phyloP scores from a whole-genome alignment of 2,329 filamentous ascomycete species.

The Colletotrichum lindemuthianum region DNA sequence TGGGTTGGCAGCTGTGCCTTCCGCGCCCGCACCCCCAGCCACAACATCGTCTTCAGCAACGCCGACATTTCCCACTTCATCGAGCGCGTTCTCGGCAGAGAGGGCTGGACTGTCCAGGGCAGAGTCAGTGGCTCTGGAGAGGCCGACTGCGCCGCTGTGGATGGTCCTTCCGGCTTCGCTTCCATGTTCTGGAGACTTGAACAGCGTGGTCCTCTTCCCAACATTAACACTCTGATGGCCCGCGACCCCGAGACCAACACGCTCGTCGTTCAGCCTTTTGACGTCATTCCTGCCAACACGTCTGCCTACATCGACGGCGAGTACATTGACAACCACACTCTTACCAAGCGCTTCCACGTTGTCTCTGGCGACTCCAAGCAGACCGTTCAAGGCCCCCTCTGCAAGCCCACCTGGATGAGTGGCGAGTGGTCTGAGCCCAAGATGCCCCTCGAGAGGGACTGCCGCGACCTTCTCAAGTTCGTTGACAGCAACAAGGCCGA shows the following conservation, averaged over 20 bases:
- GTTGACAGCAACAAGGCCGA: constrained; percentile 17
- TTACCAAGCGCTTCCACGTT: constrained; percentile 22
- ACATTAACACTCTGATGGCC: neutral
- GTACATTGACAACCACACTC: neutral
- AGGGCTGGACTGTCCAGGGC: constrained; percentile 8
- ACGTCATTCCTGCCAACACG: constrained; percentile 16
- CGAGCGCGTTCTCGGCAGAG: constrained; percentile 5
- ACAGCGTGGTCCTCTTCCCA: neutral
- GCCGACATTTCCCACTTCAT: constrained; percentile 22
- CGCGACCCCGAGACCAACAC: neutral
- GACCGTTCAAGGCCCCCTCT: constrained; percentile 10
- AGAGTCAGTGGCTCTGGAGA: constrained; percentile 6
- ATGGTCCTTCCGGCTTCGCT: constrained; percentile 1
- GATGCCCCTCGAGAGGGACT: constrained; percentile 12
- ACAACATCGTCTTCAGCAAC: constrained; percentile 18
- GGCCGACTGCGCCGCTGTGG: constrained; percentile 19
- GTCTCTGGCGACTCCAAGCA: neutral
- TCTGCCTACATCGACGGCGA: constrained; percentile 10
- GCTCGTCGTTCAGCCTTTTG: constrained; percentile 15
- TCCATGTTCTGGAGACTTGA: constrained; percentile 20
- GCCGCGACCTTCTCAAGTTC: constrained; percentile 11
- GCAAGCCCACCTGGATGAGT: constrained; percentile 20
- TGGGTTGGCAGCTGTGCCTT: constrained; percentile 27
- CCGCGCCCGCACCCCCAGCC: constrained; percentile 8
- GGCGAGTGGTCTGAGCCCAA: constrained; percentile 13